Percentiles rank a stretch among this genome's conserved stretches.
These are phyloP conservation scores for Ogataea dorogensis DNA, from an alignment of 805 yeast species.

Conservation along the genomic window DNA sequence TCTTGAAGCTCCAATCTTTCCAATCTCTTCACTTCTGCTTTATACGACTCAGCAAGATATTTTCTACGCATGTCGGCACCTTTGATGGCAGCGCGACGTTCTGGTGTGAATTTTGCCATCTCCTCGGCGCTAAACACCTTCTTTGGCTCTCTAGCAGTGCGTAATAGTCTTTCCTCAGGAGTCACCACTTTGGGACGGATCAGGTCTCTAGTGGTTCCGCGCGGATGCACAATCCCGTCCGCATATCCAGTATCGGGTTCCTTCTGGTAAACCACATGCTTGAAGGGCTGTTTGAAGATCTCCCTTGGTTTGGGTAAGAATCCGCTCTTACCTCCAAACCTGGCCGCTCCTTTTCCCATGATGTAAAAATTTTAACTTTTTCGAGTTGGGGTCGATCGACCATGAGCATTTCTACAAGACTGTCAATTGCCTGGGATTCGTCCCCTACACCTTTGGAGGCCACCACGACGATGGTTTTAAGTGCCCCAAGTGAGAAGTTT, in stretches of 20 bases:
- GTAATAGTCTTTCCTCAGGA: conserved; percentile 56
- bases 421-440: conserved; percentile 50
- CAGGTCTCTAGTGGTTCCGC: conserved; percentile 56
- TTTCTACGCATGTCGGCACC: conserved; percentile 68
- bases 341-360: conserved; percentile 51
- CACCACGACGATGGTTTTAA: conserved; percentile 48
- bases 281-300: conserved; percentile 66
- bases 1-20: conserved; percentile 29
- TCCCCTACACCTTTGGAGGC: conserved; percentile 42
- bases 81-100: conserved; percentile 46
- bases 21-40: conserved; percentile 38
- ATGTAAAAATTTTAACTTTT: conserved; percentile 14
- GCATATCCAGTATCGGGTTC: conserved; percentile 67
- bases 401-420: conserved; percentile 42
- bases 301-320: conserved; percentile 75
- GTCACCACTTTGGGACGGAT: conserved; percentile 51
- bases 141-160: conserved; percentile 50
- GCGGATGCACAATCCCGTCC: conserved; percentile 65
- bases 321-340: conserved; percentile 71
- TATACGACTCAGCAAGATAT: conserved; percentile 61
- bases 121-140: conserved; percentile 32
- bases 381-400: conserved; percentile 10
- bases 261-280: conserved; percentile 48
- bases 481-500: conserved; percentile 43
- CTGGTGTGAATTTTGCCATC: conserved; percentile 34